These are phyloP conservation scores for Chytridiales sp. DNA, from an alignment of 371 early-diverging fungal species.

Conservation along the genomic window DNA sequence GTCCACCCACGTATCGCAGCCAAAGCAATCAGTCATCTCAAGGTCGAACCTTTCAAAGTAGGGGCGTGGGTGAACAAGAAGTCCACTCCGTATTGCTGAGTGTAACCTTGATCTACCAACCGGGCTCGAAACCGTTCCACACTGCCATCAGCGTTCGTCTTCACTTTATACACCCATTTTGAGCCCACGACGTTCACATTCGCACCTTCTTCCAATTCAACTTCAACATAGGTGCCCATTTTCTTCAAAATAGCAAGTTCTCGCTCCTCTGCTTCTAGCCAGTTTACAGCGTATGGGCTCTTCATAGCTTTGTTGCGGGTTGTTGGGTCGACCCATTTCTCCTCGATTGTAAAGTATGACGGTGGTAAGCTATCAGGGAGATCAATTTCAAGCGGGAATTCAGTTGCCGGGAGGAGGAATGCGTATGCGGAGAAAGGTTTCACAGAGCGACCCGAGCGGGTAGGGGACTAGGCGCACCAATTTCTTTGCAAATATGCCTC, in stretches of 20 bases:
- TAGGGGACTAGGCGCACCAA: too few relatives aligned
- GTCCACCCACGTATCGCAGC: conserved; percentile 11
- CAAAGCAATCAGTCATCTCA: conserved; percentile 21
- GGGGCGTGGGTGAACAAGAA: conserved; percentile 37
- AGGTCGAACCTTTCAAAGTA: conserved; percentile 15
- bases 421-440: too few relatives aligned
- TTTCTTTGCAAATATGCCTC: too few relatives aligned
- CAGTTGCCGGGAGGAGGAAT: too few relatives aligned
- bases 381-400: too few relatives aligned
- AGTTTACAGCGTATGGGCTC: too few relatives aligned
- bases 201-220: neutral
- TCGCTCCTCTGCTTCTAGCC: conserved; percentile 4
- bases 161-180: conserved; percentile 40
- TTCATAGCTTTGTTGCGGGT: too few relatives aligned
- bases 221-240: conserved; percentile 5
- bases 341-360: too few relatives aligned
- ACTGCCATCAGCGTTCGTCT: conserved; percentile 31
- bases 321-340: too few relatives aligned
- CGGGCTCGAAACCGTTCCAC: conserved; percentile 35
- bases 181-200: conserved; percentile 13
- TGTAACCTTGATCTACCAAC: conserved; percentile 37
- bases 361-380: too few relatives aligned
- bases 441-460: too few relatives aligned
- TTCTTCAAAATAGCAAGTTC: conserved; percentile 3
- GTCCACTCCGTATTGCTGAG: conserved; percentile 31